phyloP scores from a whole-genome alignment of 441 rosid species.

The Syzygium syzygioides region DNA sequence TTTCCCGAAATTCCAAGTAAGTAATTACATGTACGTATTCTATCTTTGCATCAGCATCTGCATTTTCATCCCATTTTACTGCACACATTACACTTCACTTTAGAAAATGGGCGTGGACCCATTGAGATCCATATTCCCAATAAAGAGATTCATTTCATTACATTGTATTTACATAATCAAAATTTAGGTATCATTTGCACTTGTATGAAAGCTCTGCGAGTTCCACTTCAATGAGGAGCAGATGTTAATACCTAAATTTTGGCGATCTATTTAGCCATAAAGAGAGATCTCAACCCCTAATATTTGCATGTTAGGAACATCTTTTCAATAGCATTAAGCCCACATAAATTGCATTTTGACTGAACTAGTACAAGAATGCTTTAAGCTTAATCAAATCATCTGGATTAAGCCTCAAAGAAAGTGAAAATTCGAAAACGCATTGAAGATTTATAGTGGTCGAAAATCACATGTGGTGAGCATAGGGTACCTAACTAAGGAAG shows the following conservation, averaged over 20 bases:
- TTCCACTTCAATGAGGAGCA: background rate
- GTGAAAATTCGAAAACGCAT: background rate
- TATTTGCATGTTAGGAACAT: too few relatives aligned
- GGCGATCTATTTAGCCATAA: background rate
- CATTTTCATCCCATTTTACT: background rate
- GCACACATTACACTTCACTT: background rate
- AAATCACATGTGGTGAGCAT: background rate
- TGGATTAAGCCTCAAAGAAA: background rate
- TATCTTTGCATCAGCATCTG: background rate
- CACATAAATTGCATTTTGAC: background rate
- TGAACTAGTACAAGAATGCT: background rate
- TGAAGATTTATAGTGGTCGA: background rate
- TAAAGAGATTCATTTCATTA: background rate
- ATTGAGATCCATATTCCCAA: background rate
- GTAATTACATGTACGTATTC: too few relatives aligned
- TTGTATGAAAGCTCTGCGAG: too few relatives aligned
- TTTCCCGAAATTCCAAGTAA: too few relatives aligned
- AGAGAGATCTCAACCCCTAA: background rate
- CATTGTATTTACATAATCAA: background rate
- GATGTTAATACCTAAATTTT: fast-evolving
- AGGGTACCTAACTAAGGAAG: background rate
- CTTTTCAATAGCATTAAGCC: background rate
- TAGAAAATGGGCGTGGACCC: background rate
- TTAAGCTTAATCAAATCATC: background rate
- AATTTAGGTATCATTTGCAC: background rate